phyloP scores from a whole-genome alignment of 73 alveolate species.

The Paraurostyla sp. region DNA sequence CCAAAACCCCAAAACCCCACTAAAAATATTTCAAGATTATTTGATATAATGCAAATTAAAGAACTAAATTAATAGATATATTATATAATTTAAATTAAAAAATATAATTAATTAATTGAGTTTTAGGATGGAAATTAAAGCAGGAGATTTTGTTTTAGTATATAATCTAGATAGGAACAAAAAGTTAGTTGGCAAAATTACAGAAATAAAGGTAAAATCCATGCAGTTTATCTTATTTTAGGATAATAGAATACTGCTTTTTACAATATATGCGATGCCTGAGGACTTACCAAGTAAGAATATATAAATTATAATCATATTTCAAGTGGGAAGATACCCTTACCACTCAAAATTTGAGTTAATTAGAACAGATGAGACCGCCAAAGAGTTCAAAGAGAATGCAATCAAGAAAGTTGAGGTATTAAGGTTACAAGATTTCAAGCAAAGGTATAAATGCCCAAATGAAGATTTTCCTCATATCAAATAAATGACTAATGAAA shows the following conservation, averaged over 20 bases:
- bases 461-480: slow-evolving; percentile 1
- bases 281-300: slow-evolving; percentile 48
- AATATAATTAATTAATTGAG: no score
- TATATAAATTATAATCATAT: background rate
- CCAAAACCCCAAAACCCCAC: no score
- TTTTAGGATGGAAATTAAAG: slow-evolving; percentile 21
- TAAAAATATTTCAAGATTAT: no score
- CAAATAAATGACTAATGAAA: background rate
- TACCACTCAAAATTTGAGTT: slow-evolving; percentile 54
- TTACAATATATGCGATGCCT: slow-evolving; percentile 42
- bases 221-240: no score
- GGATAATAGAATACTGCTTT: background rate
- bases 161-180: slow-evolving; percentile 10
- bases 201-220: slow-evolving; percentile 30
- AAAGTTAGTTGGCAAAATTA: slow-evolving; percentile 29
- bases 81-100: no score
- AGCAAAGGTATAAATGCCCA: background rate
- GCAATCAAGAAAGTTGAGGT: slow-evolving; percentile 39
- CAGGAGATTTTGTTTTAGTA: slow-evolving; percentile 10
- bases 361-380: slow-evolving; percentile 46
- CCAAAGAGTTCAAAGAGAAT: slow-evolving; percentile 12
- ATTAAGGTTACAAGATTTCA: slow-evolving; percentile 15
- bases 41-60: no score
- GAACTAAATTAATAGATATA: no score
- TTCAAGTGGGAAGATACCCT: slow-evolving; percentile 45